Base-by-base conservation (phyloP, 768 basidiomycete species). In the Leccinum obscurum region DNA sequence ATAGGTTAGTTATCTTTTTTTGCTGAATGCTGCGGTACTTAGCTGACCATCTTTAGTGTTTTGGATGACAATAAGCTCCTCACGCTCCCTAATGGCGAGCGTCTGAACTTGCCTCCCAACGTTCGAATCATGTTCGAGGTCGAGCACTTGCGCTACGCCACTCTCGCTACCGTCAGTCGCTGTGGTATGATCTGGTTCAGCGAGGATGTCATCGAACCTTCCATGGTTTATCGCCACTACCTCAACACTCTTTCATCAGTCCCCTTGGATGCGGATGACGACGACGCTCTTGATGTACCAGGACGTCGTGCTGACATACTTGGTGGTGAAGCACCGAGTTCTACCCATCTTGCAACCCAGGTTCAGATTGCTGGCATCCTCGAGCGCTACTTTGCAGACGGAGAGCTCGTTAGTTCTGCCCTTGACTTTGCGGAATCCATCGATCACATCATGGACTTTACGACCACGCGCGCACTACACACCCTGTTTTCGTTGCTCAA, bases 151-250 rank as follows among this genome's bases (percentile, higher is more conserved):
- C 90, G 88, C 68, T 99, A 96, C 73, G 97, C 97, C 0, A 99
- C 97, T 3, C 86, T 91, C 57, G 97, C 97, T 15, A 99, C 97
- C 30, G 97, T 99, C 81, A 97, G 94, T 85, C 95, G 97, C 58
- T 99, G 97, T 70, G 97, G 97, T 72, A 99, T 99, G 97, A 96
- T 99, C 67, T 99, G 97, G 97, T 99, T 99, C 79, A 98, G 95
- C 72, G 95, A 98, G 60, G 95, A 98, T 64, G 87, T 97, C 52
- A 86, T 99, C 28, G 89, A 93, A 64, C 87, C 95, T 6, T 77
- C 81, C 1, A 98, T 98, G 97, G 85, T 97, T 17, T 97, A 91
- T 74, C 86, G 84, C 55, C 84, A 98, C 70, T 96, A 98, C 70
- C 84, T 99, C 51, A 81, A 84, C 55, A 88, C 88, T 0, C 79